phyloP scores from a whole-genome alignment of 208 protist species.

The Naegleria gruberi region DNA sequence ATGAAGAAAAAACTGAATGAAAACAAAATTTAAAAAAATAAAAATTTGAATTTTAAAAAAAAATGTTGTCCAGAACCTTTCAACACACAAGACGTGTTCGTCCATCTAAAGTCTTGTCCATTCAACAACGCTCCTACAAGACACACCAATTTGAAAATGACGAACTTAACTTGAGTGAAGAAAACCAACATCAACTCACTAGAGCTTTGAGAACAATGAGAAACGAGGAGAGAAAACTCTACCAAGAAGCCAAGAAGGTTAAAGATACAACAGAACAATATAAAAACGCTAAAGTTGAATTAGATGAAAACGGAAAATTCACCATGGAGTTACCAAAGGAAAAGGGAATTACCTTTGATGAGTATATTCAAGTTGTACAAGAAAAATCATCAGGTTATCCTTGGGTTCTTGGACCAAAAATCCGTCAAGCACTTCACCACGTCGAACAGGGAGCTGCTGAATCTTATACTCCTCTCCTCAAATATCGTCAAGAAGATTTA shows the following conservation, averaged over 20 bases:
- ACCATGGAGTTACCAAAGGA: background rate
- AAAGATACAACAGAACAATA: background rate
- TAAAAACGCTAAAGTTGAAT: background rate
- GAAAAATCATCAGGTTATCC: background rate
- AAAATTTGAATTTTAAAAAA: background rate
- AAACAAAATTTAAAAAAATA: no score
- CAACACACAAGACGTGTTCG: background rate
- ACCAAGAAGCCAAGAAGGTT: background rate
- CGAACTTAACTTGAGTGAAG: background rate
- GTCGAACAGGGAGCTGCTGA: background rate
- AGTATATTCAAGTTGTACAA: background rate
- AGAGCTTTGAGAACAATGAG: background rate
- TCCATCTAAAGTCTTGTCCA: background rate
- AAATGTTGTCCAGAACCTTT: background rate
- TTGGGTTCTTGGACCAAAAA: background rate
- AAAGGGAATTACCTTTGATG: background rate
- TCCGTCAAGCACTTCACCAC: background rate
- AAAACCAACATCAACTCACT: background rate
- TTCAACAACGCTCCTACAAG: background rate
- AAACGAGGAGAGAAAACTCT: background rate
- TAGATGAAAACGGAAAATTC: background rate
- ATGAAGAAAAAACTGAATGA: background rate
- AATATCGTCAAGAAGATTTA: background rate
- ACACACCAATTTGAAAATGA: background rate
- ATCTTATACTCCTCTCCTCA: background rate